A percentile compares a stretch with the other conserved stretches of the same genome.
Conservation (phyloP, 495 filamentous ascomycete genomes). For the Pyrenula massariospora region DNA sequence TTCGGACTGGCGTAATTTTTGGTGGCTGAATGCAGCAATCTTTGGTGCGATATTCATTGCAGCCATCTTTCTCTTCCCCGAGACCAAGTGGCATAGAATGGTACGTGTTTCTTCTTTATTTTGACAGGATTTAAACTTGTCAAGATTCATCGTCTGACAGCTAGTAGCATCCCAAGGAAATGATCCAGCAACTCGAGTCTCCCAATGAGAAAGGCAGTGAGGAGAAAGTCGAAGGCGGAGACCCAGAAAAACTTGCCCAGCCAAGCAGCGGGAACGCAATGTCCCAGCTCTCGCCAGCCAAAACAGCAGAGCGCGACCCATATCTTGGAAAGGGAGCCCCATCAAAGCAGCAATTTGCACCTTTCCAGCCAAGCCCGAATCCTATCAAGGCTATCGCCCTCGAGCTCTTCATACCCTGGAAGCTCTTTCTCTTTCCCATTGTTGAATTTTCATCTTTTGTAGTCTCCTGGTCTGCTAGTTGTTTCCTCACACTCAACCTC, state of each 20-base stretch:
- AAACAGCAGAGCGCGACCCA: constrained; percentile 11
- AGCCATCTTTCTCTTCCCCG: constrained; percentile 45
- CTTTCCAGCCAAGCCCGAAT: constrained; percentile 31
- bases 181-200: background rate
- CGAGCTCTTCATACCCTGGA: constrained; percentile 37
- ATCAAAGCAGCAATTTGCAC: constrained; percentile 39
- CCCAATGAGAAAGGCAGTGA: background rate
- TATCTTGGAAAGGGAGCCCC: constrained; percentile 39
- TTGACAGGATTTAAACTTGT: no score
- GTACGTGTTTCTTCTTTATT: constrained; percentile 8
- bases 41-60: constrained; percentile 32
- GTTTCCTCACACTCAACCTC: constrained; percentile 51
- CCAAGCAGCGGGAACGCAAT: background rate
- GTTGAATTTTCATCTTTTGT: constrained; percentile 49
- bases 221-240: background rate
- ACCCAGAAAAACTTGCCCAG: background rate
- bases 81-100: constrained; percentile 45
- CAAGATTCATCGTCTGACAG: background rate
- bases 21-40: constrained; percentile 43
- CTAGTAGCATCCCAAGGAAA: constrained; percentile 12
- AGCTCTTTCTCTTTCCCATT: constrained; percentile 49
- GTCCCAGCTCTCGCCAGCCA: background rate
- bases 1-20: constrained; percentile 44
- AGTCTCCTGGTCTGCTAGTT: constrained; percentile 47
- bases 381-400: constrained; percentile 28